Base-by-base conservation (phyloP, 441 rosid genomes). In the Sinapis alba region DNA sequence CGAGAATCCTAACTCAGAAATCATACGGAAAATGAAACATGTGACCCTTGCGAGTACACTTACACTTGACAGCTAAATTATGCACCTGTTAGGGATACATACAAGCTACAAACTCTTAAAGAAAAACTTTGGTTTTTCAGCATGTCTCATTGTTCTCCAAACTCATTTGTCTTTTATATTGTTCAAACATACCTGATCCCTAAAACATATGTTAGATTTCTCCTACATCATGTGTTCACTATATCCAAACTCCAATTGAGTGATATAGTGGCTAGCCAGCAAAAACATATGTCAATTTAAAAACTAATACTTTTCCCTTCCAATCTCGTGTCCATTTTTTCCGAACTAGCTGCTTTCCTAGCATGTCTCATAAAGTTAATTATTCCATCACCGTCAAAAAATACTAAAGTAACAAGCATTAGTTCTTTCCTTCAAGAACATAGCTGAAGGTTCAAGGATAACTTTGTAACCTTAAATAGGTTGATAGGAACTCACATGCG, bases 141-240 rank as follows among this genome's bases (percentile, higher is more conserved):
- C 21, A 53, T 68, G 63, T 23, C 34, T 64, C 15, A 4, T 2
- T 65, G 69, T 69, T 69, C 18, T 4, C 54, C 54, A 69, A 69
- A n/a, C 26, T 21, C 15, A 69, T 56, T 56, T 23, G 5, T 2
- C 7, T 57, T n/a, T 45, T 45, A 57, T 7, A 56, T 69, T 16
- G 6, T 0, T 69, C 63, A 36, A 69, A 38, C 13, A 36, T 56
- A 20, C 18, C 19, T 45, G 7, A 15, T 6, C 18, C 3, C 51
- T 38, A 1, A 9, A 69, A 43, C 43, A 69, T 69, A 57, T 57
- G 24, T 56, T 24, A 57, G 36, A 23, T 7, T 8, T 57, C 41
- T 38, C 53, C 7, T 50, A 68, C 16, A 41, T 69, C 18, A 58
- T 69, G 27, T 7, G 45, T 23, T 28, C 45, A 19, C 60, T 67